A percentile compares a stretch with the other conserved stretches of the same genome.
Evolutionary conservation across 2,329 filamentous ascomycete species (phyloP).

Genomic region (Aspergillus sp.): DNA sequence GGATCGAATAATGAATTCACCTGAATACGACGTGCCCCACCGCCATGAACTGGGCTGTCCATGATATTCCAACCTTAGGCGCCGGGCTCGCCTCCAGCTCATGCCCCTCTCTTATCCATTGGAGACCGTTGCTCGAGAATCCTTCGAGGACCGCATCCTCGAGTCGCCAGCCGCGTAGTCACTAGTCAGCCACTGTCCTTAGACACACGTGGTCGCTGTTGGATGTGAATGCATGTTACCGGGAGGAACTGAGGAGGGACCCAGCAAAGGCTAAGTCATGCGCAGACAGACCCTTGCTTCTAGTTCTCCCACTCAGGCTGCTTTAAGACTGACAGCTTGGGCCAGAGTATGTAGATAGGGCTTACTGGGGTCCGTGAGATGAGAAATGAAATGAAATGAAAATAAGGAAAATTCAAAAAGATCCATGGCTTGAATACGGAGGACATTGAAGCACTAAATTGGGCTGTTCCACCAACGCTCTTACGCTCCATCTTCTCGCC

Average conservation of each 20-base stretch:
- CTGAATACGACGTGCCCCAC: background rate
- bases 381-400: background rate
- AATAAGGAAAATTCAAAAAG: background rate
- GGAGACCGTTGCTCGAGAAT: conserved; percentile 7
- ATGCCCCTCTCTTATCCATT: conserved; percentile 7
- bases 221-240: conserved; percentile 14
- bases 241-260: conserved; percentile 9
- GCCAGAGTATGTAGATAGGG: background rate
- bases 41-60: background rate
- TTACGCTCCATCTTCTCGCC: conserved; percentile 2
- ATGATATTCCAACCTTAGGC: conserved; percentile 1
- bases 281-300: conserved; percentile 1
- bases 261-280: background rate
- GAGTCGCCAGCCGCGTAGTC: conserved; percentile 20
- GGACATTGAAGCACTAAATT: background rate
- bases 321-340: background rate
- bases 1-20: background rate
- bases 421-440: no score
- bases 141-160: background rate
- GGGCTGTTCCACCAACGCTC: background rate
- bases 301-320: background rate
- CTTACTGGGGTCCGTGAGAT: background rate
- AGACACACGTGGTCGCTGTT: conserved; percentile 21
- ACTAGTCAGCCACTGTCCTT: conserved; percentile 13
- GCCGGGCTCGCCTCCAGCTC: background rate